Base-by-base conservation (phyloP, 495 filamentous ascomycete species). In the Chlorociboria aeruginascens region DNA sequence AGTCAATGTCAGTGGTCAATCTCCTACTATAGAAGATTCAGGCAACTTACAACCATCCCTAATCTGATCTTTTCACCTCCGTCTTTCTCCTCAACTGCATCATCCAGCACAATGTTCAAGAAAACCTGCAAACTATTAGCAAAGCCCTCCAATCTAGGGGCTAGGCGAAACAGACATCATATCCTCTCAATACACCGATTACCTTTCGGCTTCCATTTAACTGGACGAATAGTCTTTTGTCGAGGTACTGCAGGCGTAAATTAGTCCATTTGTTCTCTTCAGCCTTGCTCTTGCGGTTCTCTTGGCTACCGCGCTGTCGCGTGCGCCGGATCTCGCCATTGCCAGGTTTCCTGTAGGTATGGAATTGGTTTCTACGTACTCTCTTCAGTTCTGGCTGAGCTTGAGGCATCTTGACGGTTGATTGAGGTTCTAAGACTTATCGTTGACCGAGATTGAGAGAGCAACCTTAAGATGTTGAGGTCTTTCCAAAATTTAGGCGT, bases 301-400 rank as follows among this genome's bases (percentile, higher is more conserved):
- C 25, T 17, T 30, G 13, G 10, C n/a, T 14, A 20, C 37, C 25
- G 42, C 28, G 43, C 11, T 17, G 32, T 38, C 32, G 51, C 37
- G 41, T 49, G 40, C 40, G 25, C 29, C 50, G 52, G 33, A 8
- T 32, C 33, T 29, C 38, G 32, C 43, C 16, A 46, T 28, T 25
- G 37, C 8, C 30, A 11, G 11, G 12, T 41, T 37, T 30, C 10
- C 35, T 32, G 34, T 45, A 47, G 8, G 46, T 31, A 20, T 39
- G 32, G n/a, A 49, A 46, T 8, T 42, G 38, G 41, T 33, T 20
- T n/a, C 3, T 42, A 61, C 69, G 39, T 64, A 90, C 92, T 79
- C 96, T 97, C 69, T 98, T 97, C 51, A 98, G 80, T 67, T 98
- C 93, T 52, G 92, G 93, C 69, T 96, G 90, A 63, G 92, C 88